phyloP scores from a whole-genome alignment of 441 rosid genomes.

The Pelargonium citronellum region DNA sequence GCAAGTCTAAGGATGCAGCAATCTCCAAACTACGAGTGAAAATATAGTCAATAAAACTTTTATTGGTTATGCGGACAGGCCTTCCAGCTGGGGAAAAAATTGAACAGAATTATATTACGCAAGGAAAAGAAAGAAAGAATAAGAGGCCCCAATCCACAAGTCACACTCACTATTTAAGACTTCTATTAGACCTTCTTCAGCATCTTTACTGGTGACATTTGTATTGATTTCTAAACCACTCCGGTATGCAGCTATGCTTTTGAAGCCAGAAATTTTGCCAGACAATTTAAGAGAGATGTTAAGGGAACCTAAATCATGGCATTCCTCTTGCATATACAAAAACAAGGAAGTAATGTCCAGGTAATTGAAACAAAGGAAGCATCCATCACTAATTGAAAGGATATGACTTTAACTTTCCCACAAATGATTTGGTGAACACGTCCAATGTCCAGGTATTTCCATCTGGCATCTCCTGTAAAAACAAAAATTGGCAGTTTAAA shows the following conservation, averaged over 20 bases:
- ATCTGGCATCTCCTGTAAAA: conserved; percentile 39
- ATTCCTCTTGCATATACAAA: conserved; percentile 9
- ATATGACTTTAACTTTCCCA: conserved; percentile 44
- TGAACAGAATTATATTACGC: conserved; percentile 6
- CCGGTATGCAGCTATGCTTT: conserved; percentile 90
- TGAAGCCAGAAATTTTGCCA: conserved; percentile 57
- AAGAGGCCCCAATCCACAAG: conserved; percentile 17
- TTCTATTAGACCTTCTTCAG: conserved; percentile 67
- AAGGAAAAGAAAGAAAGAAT: conserved; percentile 11
- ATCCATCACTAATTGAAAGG: conserved; percentile 37
- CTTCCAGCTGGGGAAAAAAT: conserved; percentile 51
- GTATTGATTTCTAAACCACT: conserved; percentile 78
- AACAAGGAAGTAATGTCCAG: background rate
- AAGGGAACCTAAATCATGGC: conserved; percentile 40
- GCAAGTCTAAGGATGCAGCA: conserved; percentile 57
- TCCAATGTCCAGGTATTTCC: conserved; percentile 24
- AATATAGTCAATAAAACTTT: conserved; percentile 71
- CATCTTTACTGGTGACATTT: conserved; percentile 47
- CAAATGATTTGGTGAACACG: background rate
- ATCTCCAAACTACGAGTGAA: conserved; percentile 58
- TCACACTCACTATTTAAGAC: conserved; percentile 48
- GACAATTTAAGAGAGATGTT: conserved; percentile 43
- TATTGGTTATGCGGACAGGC: conserved; percentile 59
- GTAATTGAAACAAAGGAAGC: conserved; percentile 1
- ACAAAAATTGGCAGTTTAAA: background rate